Evolutionary conservation across 1,284 basidiomycete species (phyloP).

Genomic region (Stereum hirsutum): DNA sequence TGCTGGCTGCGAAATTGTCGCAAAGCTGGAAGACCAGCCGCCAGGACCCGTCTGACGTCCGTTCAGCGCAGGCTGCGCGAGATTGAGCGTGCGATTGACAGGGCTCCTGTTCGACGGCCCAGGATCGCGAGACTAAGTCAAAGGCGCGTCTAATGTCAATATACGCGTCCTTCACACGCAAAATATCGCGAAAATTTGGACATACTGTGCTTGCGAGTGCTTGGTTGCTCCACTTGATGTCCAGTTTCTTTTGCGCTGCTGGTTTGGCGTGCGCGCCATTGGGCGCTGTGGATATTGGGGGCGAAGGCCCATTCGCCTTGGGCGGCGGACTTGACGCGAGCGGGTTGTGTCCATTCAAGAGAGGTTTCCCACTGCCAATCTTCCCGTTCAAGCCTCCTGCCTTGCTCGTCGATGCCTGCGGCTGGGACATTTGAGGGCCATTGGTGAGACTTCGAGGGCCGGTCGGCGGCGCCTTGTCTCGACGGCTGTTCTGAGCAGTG

Average conservation of each 20-base stretch:
- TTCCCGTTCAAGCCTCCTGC: too few relatives aligned
- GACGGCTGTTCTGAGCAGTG: slow-evolving; percentile 21
- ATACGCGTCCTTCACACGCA: slow-evolving; percentile 1
- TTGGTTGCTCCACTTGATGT: slow-evolving; percentile 16
- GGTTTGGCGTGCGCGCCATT: slow-evolving; percentile 13
- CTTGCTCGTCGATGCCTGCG: slow-evolving; percentile 11
- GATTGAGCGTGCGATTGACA: slow-evolving; percentile 4
- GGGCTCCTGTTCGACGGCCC: slow-evolving; percentile 6
- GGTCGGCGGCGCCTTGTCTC: slow-evolving; percentile 44
- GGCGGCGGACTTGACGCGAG: neutral
- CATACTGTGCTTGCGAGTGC: slow-evolving; percentile 12
- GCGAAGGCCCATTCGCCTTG: slow-evolving; percentile 13
- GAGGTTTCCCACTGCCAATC: slow-evolving; percentile 21
- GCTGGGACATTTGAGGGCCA: slow-evolving; percentile 14
- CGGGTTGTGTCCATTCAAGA: slow-evolving; percentile 17
- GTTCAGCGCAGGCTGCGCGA: slow-evolving; percentile 9
- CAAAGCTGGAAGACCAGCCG: slow-evolving; percentile 13
- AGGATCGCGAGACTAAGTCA: slow-evolving; percentile 1
- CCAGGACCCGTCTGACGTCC: slow-evolving; percentile 10
- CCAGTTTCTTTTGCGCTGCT: slow-evolving; percentile 26
- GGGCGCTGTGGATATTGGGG: slow-evolving; percentile 13
- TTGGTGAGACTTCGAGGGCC: slow-evolving; percentile 47
- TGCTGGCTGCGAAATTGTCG: slow-evolving; percentile 10
- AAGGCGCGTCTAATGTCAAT: slow-evolving; percentile 4
- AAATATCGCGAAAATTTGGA: neutral